Evolutionary conservation across 2,329 filamentous ascomycete species (phyloP).

Genomic region (Talaromyces amestolkiae): DNA sequence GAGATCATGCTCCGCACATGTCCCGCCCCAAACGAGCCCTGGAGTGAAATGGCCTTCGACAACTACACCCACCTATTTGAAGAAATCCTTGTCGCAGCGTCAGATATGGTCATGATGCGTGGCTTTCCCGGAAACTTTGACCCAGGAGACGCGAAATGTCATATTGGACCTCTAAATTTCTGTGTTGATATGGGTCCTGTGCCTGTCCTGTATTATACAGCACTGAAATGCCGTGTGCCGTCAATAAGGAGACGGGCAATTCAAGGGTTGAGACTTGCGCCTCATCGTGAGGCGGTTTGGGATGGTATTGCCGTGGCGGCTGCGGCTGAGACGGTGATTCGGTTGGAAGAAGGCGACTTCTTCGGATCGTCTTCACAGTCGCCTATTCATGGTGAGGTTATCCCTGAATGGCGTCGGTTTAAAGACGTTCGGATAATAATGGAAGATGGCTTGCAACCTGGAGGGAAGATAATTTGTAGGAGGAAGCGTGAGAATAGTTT

Average conservation of each 20-base stretch:
- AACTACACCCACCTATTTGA: constrained; percentile 8
- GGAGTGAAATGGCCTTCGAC: constrained; percentile 17
- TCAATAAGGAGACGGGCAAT: constrained; percentile 6
- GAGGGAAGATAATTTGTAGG: constrained; percentile 8
- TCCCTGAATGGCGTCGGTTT: constrained; percentile 13
- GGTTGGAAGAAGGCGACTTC: constrained; percentile 9
- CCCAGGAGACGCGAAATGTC: neutral
- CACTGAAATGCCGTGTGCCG: constrained; percentile 15
- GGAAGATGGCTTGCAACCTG: constrained; percentile 11
- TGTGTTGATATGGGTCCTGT: constrained; percentile 14
- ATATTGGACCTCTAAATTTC: constrained; percentile 12
- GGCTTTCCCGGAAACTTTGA: constrained; percentile 2
- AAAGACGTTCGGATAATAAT: constrained; percentile 8
- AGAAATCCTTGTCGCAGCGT: neutral
- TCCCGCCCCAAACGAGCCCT: neutral
- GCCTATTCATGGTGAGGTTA: neutral
- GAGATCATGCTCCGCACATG: constrained; percentile 15
- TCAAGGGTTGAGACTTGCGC: constrained; percentile 4
- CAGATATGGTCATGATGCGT: constrained; percentile 8
- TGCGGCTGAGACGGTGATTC: constrained; percentile 11
- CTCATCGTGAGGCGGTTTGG: constrained; percentile 18
- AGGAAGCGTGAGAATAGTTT: neutral
- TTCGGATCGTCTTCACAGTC: neutral
- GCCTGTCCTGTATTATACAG: constrained; percentile 15
- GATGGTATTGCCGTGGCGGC: constrained; percentile 15